Conservation (phyloP, 257 asterid species). For the Gentiana straminea region DNA sequence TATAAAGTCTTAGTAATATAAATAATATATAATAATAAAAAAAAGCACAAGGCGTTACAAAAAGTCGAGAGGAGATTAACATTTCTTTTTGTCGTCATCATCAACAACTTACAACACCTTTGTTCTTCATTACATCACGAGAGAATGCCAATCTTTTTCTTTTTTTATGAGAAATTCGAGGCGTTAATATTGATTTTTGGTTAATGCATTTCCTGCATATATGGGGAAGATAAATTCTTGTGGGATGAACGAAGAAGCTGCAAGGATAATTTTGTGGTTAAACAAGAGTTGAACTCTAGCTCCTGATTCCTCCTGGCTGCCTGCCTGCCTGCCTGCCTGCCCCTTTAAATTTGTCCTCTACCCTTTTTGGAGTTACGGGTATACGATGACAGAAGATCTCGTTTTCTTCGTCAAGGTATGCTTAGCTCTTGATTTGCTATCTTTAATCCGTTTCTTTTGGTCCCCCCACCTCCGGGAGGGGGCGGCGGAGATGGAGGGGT, state of each 20-base stretch:
- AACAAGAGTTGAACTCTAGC: constrained; percentile 29
- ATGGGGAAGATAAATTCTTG: constrained; percentile 2
- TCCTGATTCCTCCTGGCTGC: too few relatives aligned
- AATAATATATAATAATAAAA: too few relatives aligned
- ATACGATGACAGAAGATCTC: constrained; percentile 57
- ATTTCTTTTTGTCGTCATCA: too few relatives aligned
- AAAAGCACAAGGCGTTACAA: too few relatives aligned
- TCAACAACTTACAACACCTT: too few relatives aligned
- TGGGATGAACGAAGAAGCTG: constrained; percentile 26
- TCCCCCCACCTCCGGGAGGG: background rate
- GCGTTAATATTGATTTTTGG: constrained; percentile 1
- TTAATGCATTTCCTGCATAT: constrained; percentile 15
- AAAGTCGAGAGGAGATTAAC: too few relatives aligned
- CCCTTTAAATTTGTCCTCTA: background rate
- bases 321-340: background rate
- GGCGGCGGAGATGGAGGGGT: too few relatives aligned
- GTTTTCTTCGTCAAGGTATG: constrained; percentile 53
- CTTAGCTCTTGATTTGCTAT: background rate
- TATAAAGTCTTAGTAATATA: too few relatives aligned
- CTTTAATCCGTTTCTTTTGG: background rate
- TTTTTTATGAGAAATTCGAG: background rate
- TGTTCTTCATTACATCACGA: too few relatives aligned
- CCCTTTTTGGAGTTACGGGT: constrained; percentile 18
- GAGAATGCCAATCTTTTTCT: background rate
- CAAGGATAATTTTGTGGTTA: constrained; percentile 28